A percentile compares a stretch with the other conserved stretches of the same genome.
phyloP scores from a whole-genome alignment of 768 basidiomycete species.

The Hirschioporus abietinus region DNA sequence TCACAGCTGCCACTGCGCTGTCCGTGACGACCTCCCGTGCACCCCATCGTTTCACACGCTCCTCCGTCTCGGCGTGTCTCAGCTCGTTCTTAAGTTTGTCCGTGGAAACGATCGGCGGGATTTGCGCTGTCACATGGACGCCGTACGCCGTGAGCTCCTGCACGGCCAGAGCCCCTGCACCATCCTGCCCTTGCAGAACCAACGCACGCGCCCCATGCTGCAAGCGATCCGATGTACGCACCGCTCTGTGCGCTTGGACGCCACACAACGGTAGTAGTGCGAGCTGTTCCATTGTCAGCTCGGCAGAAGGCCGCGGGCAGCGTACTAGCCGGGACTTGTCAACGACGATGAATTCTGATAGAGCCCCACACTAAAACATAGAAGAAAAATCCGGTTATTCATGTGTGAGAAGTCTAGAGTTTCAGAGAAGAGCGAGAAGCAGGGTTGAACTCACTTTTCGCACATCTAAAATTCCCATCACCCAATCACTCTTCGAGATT shows the following conservation, averaged over 20 bases:
- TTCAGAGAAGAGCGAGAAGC: constrained; percentile 14
- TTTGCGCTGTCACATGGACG: constrained; percentile 73
- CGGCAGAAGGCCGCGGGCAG: constrained; percentile 22
- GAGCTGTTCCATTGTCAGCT: constrained; percentile 61
- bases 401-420: constrained; percentile 6
- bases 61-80: constrained; percentile 30
- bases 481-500: constrained; percentile 78
- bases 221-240: constrained; percentile 44
- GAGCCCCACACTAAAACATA: constrained; percentile 62
- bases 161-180: constrained; percentile 67
- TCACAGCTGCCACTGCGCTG: constrained; percentile 11
- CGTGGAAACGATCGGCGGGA: constrained; percentile 30
- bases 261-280: constrained; percentile 77
- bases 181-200: constrained; percentile 70
- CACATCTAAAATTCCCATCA: constrained; percentile 73
- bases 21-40: constrained; percentile 62
- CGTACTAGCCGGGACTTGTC: constrained; percentile 49
- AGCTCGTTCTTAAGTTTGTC: constrained; percentile 4
- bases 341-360: constrained; percentile 83
- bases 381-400: constrained; percentile 13
- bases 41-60: constrained; percentile 57
- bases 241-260: constrained; percentile 76
- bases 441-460: constrained; percentile 55
- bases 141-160: constrained; percentile 70
- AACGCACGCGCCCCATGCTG: constrained; percentile 38